Percentiles rank a stretch among this genome's conserved stretches.
These are phyloP conservation scores for Incumbomyces lentus DNA, from an alignment of 2,329 filamentous ascomycete species.

Conservation along the genomic window DNA sequence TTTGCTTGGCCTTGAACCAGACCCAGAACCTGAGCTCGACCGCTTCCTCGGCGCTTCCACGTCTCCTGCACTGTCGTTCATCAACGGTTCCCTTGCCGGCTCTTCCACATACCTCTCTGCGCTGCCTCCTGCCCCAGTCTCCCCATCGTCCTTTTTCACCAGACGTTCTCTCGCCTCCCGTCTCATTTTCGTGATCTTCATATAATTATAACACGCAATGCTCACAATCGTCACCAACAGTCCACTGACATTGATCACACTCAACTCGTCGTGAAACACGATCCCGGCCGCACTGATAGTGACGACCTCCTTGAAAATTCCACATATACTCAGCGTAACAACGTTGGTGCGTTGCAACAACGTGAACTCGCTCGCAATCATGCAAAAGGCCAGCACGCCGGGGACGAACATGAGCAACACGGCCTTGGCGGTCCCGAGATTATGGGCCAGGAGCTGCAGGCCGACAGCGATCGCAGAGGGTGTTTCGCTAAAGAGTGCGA, in stretches of 20 bases:
- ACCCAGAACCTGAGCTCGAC: conserved; percentile 2
- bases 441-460: conserved; percentile 50
- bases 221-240: conserved; percentile 78
- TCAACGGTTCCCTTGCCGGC: conserved; percentile 9
- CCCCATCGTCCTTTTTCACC: conserved; percentile 18
- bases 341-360: conserved; percentile 90
- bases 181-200: conserved; percentile 87
- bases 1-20: neutral
- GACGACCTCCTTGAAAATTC: conserved; percentile 97
- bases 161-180: conserved; percentile 51
- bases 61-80: conserved; percentile 8
- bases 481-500: conserved; percentile 81
- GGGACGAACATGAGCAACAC: conserved; percentile 76
- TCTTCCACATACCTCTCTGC: conserved; percentile 4
- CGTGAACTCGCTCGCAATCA: conserved; percentile 94
- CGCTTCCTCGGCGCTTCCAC: conserved; percentile 4
- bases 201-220: conserved; percentile 84
- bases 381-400: conserved; percentile 81
- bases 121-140: neutral
- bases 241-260: conserved; percentile 75
- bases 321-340: conserved; percentile 89
- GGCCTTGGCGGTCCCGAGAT: conserved; percentile 58
- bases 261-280: conserved; percentile 81
- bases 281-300: conserved; percentile 83
- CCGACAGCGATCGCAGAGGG: conserved; percentile 57